Evolutionary conservation across 2,329 filamentous ascomycete species (phyloP), one percentile per base, ranked within the genome.

Genomic region (Claviceps pusilla): DNA sequence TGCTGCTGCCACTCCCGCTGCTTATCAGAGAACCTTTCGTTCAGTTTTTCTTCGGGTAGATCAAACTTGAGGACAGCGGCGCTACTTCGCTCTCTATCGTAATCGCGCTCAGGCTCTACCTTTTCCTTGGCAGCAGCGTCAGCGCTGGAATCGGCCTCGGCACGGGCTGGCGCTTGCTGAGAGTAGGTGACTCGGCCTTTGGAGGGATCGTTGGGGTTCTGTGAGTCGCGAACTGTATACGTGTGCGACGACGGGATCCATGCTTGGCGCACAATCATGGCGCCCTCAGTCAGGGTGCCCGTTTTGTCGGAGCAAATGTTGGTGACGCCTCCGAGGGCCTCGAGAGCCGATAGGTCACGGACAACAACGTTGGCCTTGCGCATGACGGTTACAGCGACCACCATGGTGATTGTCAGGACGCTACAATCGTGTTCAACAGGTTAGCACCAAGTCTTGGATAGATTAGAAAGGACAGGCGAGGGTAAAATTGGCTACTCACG

Each of bases 271-370:
- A 83, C 79, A 58, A 86, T 80, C 83, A 86, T 86, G 60, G 81
- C 82, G 41, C 83, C 80, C 60, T 83, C 78, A 0, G 82, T 84
- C 14, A 84, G 69, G 0, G 84, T 87, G 14, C 84, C 84, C 0
- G 83, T 87, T 68, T 86, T 86, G 69, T 86, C 83, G 29, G 82
- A 86, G 67, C 83, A 87, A 61, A 87, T 84, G 62, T 85, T 82
- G 55, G 82, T 86, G 29, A 87, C 82, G 47, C 80, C 83, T 12
- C 84, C 84, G 2, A 87, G 74, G 12, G 83, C 82, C 61, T 87
- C 84, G 0, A 87, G 74, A 0, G 82, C 80, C 3, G 80, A 80
- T 47, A 87, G 72, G 61, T 85, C 82, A 58, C 80, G 75, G 33
- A 84, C 78, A 53, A 84, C 78, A 46, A 84, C 80, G 57, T 84